phyloP scores from a whole-genome alignment of 805 yeast species.

The Saturnispora hagleri region DNA sequence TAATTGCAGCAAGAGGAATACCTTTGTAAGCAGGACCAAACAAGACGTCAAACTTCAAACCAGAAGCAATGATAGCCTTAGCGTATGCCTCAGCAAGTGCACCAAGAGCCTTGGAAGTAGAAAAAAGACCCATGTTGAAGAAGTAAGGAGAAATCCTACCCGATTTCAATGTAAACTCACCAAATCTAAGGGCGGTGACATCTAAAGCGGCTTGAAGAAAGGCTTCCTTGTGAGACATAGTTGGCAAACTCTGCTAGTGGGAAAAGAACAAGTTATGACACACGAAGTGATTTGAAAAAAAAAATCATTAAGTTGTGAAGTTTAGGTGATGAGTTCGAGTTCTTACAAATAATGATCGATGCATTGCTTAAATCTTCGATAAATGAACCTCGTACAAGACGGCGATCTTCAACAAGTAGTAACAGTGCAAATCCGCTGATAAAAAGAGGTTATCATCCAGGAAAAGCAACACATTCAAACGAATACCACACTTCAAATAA shows the following conservation, averaged over 20 bases:
- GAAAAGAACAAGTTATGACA: background rate
- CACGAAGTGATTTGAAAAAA: background rate
- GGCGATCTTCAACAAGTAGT: background rate
- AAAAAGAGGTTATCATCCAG: background rate
- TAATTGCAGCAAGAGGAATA: constrained; percentile 87
- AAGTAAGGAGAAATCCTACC: constrained; percentile 95
- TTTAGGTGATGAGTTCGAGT: background rate
- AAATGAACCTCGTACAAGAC: background rate
- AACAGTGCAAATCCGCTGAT: background rate
- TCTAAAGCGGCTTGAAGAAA: constrained; percentile 79
- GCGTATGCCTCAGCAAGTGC: constrained; percentile 86
- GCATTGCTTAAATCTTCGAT: background rate
- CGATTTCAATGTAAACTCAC: constrained; percentile 80
- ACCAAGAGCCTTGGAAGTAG: constrained; percentile 69
- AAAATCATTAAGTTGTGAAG: background rate
- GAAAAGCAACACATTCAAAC: background rate
- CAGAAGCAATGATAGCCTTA: constrained; percentile 70
- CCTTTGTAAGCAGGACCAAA: constrained; percentile 99
- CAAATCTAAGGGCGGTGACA: constrained; percentile 77
- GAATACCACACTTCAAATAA: background rate
- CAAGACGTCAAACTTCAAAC: constrained; percentile 76
- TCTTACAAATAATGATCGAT: background rate
- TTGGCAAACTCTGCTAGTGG: background rate
- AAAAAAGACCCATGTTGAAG: constrained; percentile 87
- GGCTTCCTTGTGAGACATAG: constrained; percentile 23